Percentiles rank a stretch among this genome's conserved stretches.
Conservation (phyloP, 805 yeast species). For the Pichia paraexigua region DNA sequence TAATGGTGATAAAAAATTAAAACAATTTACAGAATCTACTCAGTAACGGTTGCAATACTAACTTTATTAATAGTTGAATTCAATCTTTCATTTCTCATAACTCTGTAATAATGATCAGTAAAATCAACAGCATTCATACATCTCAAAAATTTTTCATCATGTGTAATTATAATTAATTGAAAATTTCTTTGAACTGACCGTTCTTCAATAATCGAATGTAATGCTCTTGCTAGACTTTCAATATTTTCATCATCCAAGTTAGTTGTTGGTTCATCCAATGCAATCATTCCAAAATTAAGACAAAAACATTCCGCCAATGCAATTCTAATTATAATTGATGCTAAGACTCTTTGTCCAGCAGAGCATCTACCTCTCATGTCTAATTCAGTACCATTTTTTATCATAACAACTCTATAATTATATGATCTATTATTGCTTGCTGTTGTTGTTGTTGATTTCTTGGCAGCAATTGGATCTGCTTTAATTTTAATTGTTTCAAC, state of each 20-base stretch:
- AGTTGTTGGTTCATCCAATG: constrained; percentile 96
- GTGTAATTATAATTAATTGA: constrained; percentile 92
- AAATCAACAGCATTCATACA: constrained; percentile 80
- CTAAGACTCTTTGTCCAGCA: constrained; percentile 94
- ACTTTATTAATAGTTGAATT: constrained; percentile 56
- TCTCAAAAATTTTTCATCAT: constrained; percentile 83
- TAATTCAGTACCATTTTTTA: constrained; percentile 80
- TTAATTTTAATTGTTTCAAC: constrained; percentile 82
- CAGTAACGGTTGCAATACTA: constrained; percentile 19
- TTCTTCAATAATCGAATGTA: constrained; percentile 64
- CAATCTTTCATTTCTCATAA: constrained; percentile 74
- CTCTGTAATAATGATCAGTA: constrained; percentile 79
- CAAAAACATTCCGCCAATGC: constrained; percentile 97
- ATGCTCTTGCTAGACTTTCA: constrained; percentile 75
- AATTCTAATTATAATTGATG: constrained; percentile 81
- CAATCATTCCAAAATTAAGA: constrained; percentile 87
- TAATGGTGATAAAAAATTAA: constrained; percentile 32
- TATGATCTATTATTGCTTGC: constrained; percentile 50
- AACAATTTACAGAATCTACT: constrained; percentile 6
- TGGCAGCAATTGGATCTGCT: constrained; percentile 58
- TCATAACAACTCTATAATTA: constrained; percentile 92
- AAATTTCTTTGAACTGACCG: constrained; percentile 78
- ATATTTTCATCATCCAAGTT: constrained; percentile 86
- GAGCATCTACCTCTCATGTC: constrained; percentile 99
- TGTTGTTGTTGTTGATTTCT: constrained; percentile 26